Conservation (phyloP, 768 basidiomycete species). For the Guyanaporus albipodus region DNA sequence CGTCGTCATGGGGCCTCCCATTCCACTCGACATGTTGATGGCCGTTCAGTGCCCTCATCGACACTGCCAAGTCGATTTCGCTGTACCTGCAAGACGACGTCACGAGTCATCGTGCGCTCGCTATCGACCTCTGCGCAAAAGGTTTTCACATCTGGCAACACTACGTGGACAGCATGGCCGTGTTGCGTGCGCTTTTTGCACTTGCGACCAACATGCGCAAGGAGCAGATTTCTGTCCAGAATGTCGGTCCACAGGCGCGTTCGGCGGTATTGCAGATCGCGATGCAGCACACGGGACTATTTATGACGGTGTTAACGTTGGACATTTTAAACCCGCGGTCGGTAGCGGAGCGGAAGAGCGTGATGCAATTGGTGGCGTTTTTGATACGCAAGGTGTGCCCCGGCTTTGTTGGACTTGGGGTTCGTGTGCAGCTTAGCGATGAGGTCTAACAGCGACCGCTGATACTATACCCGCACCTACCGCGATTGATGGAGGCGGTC, state of each 20-base stretch:
- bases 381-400: conserved; percentile 90
- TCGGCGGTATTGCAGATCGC: conserved; percentile 84
- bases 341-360: conserved; percentile 75
- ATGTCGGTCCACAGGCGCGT: conserved; percentile 74
- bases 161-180: conserved; percentile 85
- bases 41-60: conserved; percentile 61
- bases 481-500: conserved; percentile 88
- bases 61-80: conserved; percentile 80
- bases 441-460: conserved; percentile 59
- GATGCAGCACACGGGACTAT: conserved; percentile 74
- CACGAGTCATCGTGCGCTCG: conserved; percentile 63
- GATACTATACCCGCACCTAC: conserved; percentile 78
- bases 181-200: conserved; percentile 78
- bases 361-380: conserved; percentile 91
- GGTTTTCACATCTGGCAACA: conserved; percentile 96
- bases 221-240: conserved; percentile 63
- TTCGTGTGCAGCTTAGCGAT: background rate
- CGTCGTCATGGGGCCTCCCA: conserved; percentile 3
- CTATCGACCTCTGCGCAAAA: conserved; percentile 85
- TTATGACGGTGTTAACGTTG: conserved; percentile 90
- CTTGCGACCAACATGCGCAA: conserved; percentile 72
- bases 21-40: background rate
- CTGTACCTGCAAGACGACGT: conserved; percentile 73
- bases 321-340: conserved; percentile 80
- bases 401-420: background rate